phyloP scores from a whole-genome alignment of 306 rosid genomes.

The Castanopsis chinensis region DNA sequence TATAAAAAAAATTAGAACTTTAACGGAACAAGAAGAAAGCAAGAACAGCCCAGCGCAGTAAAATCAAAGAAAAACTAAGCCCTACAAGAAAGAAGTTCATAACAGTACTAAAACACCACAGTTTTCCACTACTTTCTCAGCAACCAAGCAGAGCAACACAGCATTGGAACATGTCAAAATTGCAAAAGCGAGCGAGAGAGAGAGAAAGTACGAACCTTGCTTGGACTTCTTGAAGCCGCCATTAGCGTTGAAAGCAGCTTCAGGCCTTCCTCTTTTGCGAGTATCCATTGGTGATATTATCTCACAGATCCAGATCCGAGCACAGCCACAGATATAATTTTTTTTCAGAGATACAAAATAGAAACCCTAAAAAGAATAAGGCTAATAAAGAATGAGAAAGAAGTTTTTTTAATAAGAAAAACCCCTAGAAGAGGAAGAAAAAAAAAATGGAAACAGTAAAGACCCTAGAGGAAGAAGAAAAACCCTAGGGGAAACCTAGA shows the following conservation, averaged over 20 bases:
- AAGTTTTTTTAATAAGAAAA: background rate
- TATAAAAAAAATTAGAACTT: background rate
- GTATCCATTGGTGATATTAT: conserved; percentile 35
- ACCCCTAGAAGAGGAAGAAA: background rate
- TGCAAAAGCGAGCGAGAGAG: background rate
- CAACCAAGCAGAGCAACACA: background rate
- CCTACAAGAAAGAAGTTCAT: background rate
- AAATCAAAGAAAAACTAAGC: background rate
- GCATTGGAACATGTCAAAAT: background rate
- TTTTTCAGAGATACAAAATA: too few species aligned
- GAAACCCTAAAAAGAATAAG: too few species aligned
- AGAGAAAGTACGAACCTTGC: conserved; percentile 40
- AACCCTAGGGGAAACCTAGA: conserved; percentile 27
- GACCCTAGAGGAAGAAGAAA: background rate
- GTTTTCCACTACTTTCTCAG: background rate
- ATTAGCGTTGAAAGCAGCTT: conserved; percentile 42
- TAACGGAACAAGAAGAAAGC: background rate
- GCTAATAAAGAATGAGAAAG: too few species aligned
- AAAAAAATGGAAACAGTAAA: background rate
- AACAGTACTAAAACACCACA: background rate
- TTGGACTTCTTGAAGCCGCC: conserved; percentile 66
- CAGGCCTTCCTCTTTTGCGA: conserved; percentile 72
- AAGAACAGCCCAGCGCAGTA: background rate
- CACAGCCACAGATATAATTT: too few species aligned
- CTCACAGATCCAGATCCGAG: conserved; percentile 50